phyloP scores from a whole-genome alignment of 768 basidiomycete species.

The Fistulinella prunicolor region DNA sequence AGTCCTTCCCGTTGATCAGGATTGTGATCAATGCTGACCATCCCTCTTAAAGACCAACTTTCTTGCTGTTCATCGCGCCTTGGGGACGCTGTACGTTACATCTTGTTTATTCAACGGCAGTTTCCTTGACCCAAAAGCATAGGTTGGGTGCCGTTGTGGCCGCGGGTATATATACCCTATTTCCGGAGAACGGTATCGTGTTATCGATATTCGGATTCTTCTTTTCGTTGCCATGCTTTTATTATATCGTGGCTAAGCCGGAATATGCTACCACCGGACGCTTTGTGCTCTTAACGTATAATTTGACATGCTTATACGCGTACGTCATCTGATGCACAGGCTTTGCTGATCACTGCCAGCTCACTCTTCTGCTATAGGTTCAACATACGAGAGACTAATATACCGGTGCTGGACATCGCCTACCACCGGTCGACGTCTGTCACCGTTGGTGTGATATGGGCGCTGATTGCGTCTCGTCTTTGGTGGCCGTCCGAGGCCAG shows the following conservation, averaged over 20 bases:
- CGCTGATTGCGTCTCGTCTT: constrained; percentile 78
- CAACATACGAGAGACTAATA: constrained; percentile 65
- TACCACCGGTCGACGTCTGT: constrained; percentile 78
- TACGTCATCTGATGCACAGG: constrained; percentile 28
- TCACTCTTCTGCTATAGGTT: constrained; percentile 47
- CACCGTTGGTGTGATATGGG: constrained; percentile 84
- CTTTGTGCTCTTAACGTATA: constrained; percentile 85
- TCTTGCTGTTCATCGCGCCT: constrained; percentile 74
- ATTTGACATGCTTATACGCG: constrained; percentile 77
- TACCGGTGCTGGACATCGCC: constrained; percentile 68
- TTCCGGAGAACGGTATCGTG: constrained; percentile 70
- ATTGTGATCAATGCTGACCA: constrained; percentile 12
- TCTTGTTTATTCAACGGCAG: background rate
- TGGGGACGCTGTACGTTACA: constrained; percentile 74
- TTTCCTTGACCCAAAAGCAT: constrained; percentile 7
- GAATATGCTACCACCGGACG: constrained; percentile 71
- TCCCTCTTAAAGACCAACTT: constrained; percentile 67
- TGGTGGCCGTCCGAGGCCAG: constrained; percentile 98
- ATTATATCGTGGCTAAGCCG: constrained; percentile 78
- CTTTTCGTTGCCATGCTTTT: constrained; percentile 93
- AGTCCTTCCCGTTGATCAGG: constrained; percentile 20
- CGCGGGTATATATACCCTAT: constrained; percentile 64
- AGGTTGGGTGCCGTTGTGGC: constrained; percentile 82
- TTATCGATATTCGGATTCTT: constrained; percentile 84
- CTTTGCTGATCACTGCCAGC: background rate